Percentiles rank a stretch among this genome's conserved stretches.
Conservation (phyloP, 2,329 filamentous ascomycete species). For the Xylaria sp. region DNA sequence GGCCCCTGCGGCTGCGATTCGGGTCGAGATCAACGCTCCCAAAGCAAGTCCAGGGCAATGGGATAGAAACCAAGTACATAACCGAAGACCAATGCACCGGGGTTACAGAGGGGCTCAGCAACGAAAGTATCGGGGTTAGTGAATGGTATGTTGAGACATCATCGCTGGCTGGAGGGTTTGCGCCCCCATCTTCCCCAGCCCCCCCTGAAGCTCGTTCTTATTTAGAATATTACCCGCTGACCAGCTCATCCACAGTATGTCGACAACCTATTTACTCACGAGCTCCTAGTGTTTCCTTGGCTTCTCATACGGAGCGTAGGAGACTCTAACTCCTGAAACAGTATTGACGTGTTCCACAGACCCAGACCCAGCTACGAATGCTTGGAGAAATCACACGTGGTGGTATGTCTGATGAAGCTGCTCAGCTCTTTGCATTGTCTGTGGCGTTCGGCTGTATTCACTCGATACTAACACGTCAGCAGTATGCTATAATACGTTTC, state of each 20-base stretch:
- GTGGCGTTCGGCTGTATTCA: not conserved
- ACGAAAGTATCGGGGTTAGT: constrained; percentile 34
- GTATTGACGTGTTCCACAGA: constrained; percentile 23
- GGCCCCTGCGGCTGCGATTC: constrained; percentile 44
- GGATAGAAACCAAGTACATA: constrained; percentile 18
- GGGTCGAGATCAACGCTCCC: constrained; percentile 47
- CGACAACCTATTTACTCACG: not conserved
- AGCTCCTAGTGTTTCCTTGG: not conserved
- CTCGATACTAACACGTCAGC: not conserved
- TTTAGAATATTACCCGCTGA: constrained; percentile 3
- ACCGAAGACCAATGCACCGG: constrained; percentile 31
- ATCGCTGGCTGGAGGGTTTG: not conserved
- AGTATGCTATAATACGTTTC: not conserved
- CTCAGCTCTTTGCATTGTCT: not conserved
- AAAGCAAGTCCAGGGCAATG: constrained; percentile 14
- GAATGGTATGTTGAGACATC: constrained; percentile 31
- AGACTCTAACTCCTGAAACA: not conserved
- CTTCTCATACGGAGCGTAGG: not conserved
- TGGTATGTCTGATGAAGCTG: not conserved
- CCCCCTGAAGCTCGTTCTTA: not conserved
- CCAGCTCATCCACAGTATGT: constrained; percentile 27
- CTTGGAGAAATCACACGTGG: constrained; percentile 28
- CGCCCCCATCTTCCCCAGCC: not conserved
- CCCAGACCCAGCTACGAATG: constrained; percentile 37
- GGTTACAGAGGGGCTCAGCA: constrained; percentile 32